Conservation (phyloP, 31 red algal genomes). For the Porphyra umbilicalis region DNA sequence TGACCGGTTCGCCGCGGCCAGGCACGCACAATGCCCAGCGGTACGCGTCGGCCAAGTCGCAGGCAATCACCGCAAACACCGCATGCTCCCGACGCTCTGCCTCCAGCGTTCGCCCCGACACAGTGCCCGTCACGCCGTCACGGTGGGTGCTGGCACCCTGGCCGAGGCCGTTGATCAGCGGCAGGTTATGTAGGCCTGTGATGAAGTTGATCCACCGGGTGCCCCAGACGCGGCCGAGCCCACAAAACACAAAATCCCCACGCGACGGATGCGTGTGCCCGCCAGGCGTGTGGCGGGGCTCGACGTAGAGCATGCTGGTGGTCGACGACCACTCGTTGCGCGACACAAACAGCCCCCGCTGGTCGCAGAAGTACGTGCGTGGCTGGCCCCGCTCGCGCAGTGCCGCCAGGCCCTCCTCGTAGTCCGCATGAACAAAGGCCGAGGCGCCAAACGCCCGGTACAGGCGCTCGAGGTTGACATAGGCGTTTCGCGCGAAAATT, state of each 20-base stretch:
- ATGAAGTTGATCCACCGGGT: neutral
- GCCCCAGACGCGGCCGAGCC: neutral
- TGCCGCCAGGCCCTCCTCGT: neutral
- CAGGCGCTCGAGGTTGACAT: neutral
- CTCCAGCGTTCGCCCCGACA: neutral
- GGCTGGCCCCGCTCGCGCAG: neutral
- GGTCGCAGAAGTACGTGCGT: neutral
- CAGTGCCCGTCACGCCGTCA: neutral
- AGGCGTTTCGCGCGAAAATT: neutral
- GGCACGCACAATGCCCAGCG: neutral
- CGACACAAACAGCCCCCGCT: neutral
- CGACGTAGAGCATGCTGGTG: neutral
- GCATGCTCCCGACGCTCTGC: neutral
- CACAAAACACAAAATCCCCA: neutral
- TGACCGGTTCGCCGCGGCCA: neutral
- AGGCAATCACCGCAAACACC: neutral
- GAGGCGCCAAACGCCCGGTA: neutral
- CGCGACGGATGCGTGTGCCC: neutral
- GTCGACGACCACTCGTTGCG: neutral
- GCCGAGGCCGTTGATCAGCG: neutral
- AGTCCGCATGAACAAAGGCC: neutral
- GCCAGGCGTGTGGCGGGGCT: neutral
- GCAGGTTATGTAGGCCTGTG: neutral
- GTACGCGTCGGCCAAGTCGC: neutral
- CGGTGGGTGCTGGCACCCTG: neutral